These are phyloP conservation scores for Pleurotus djamor DNA, from an alignment of 768 basidiomycete genomes.

Conservation along the genomic window DNA sequence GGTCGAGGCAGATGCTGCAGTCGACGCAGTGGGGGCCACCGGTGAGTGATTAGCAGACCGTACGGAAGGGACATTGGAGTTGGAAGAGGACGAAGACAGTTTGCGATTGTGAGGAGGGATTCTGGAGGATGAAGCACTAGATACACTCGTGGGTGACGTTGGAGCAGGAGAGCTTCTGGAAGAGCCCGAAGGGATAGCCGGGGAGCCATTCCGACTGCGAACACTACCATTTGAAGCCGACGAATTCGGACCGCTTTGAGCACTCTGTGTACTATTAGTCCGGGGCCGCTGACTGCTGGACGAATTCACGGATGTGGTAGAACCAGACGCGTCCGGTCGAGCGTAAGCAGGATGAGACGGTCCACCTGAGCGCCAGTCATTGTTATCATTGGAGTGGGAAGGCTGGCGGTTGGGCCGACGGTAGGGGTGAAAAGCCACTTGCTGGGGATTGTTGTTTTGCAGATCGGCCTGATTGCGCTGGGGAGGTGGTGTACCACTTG, in stretches of 20 bases:
- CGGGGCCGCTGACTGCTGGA: constrained; percentile 56
- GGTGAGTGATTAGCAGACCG: constrained; percentile 31
- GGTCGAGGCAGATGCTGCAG: constrained; percentile 24
- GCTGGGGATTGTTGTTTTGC: constrained; percentile 30
- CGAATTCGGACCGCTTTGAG: constrained; percentile 38
- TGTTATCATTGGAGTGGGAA: constrained; percentile 27
- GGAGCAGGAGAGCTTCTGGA: constrained; percentile 23
- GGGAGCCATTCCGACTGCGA: constrained; percentile 33
- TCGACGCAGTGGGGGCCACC: constrained; percentile 27
- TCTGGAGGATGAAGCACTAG: constrained; percentile 11
- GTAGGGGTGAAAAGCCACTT: constrained; percentile 78
- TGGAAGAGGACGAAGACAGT: constrained; percentile 46
- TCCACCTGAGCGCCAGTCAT: constrained; percentile 49
- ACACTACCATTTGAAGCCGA: constrained; percentile 27
- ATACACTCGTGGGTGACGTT: constrained; percentile 3
- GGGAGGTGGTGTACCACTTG: constrained; percentile 69
- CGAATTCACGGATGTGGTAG: constrained; percentile 78
- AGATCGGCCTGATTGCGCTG: constrained; percentile 45
- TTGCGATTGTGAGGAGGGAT: constrained; percentile 38
- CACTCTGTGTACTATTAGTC: constrained; percentile 71
- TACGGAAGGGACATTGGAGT: constrained; percentile 33
- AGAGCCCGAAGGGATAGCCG: constrained; percentile 21
- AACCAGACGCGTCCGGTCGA: constrained; percentile 76
- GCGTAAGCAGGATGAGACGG: constrained; percentile 76
- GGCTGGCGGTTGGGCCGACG: constrained; percentile 62